Conservation (phyloP, 768 basidiomycete species). For the Boletus edulis region DNA sequence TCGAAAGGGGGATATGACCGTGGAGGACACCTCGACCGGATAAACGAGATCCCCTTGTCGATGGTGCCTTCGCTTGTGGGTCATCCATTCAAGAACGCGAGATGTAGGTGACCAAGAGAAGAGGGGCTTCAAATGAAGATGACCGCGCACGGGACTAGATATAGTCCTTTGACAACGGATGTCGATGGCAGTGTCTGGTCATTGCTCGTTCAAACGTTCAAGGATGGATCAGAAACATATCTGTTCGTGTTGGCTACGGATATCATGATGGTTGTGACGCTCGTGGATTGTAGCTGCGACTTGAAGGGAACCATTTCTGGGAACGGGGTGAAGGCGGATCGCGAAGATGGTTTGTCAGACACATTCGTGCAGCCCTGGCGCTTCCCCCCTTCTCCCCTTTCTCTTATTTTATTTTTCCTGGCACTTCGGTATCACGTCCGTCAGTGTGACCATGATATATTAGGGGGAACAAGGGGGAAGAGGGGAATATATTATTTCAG, state of each 20-base stretch:
- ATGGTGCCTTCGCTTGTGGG: no score
- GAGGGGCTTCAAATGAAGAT: not conserved
- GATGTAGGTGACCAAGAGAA: not conserved
- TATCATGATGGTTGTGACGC: not conserved
- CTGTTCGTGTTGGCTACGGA: not conserved
- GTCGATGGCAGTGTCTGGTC: no score
- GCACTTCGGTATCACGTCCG: not conserved
- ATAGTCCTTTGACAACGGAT: no score
- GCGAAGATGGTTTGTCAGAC: not conserved
- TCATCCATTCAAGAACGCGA: no score
- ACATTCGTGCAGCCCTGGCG: not conserved
- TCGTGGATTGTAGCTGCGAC: not conserved
- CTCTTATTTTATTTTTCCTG: not conserved
- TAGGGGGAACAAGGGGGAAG: not conserved
- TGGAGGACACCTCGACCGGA: not conserved
- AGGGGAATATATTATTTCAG: not conserved
- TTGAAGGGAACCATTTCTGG: not conserved
- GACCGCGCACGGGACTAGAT: no score
- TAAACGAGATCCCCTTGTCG: not conserved
- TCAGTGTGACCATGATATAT: not conserved
- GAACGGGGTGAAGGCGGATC: not conserved
- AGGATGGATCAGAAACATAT: not conserved
- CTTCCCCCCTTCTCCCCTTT: not conserved
- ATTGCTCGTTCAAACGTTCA: not conserved
- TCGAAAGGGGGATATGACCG: not conserved